Evolutionary conservation across 148 eudicot genomes (phyloP).

Genomic region (Vaccinium corymbosum): DNA sequence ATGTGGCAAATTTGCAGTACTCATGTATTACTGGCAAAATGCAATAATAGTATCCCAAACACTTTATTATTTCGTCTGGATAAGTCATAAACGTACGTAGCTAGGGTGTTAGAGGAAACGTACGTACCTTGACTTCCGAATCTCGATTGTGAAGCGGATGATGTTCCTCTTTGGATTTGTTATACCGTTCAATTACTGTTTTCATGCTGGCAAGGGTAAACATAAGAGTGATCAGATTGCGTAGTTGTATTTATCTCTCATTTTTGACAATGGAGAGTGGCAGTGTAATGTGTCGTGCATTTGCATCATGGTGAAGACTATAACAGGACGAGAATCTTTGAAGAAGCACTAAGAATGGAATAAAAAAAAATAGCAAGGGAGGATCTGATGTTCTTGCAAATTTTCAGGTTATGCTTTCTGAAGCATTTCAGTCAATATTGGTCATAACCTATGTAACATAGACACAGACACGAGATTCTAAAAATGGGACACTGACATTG

Average conservation of each 20-base stretch:
- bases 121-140: conserved; percentile 75
- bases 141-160: conserved; percentile 34
- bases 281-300: not conserved
- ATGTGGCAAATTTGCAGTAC: not conserved
- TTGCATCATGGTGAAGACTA: not conserved
- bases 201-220: conserved; percentile 49
- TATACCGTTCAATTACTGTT: conserved; percentile 59
- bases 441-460: too few relatives aligned
- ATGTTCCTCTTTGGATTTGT: conserved; percentile 46
- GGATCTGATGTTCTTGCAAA: too few relatives aligned
- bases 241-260: too few relatives aligned
- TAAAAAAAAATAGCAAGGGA: not conserved
- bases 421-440: too few relatives aligned
- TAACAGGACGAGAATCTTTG: not conserved
- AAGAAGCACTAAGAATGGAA: not conserved
- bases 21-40: not conserved
- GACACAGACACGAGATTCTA: too few relatives aligned
- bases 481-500: too few relatives aligned
- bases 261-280: not conserved
- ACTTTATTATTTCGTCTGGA: not conserved
- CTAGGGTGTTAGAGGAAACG: not conserved
- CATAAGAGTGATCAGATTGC: not conserved
- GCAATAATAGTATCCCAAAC: not conserved
- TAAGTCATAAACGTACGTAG: not conserved
- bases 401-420: too few relatives aligned